A percentile compares a stretch with the other conserved stretches of the same genome.
Conservation (phyloP, 2,329 filamentous ascomycete species). For the Monilinia aucupariae region DNA sequence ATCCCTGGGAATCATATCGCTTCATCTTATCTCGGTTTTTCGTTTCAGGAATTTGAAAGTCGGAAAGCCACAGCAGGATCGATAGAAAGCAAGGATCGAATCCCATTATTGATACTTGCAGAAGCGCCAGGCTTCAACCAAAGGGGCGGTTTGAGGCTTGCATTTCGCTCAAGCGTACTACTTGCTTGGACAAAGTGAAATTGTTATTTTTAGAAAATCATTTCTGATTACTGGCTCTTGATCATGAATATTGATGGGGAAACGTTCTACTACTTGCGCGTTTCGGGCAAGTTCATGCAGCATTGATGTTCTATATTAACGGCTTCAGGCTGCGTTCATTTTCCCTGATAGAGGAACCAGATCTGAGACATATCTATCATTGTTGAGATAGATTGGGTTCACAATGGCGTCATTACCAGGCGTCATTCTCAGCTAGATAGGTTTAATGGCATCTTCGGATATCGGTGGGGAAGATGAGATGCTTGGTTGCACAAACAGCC, state of each 20-base stretch:
- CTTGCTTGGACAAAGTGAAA: not conserved
- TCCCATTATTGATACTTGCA: not conserved
- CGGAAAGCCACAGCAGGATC: not conserved
- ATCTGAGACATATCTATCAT: not conserved
- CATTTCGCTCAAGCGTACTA: not conserved
- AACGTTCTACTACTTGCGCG: no score
- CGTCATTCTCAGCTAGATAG: not conserved
- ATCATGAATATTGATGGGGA: not conserved
- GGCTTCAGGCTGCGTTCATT: not conserved
- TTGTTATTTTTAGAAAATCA: no score
- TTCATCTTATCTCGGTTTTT: no score
- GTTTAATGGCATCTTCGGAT: not conserved
- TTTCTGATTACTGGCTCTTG: not conserved
- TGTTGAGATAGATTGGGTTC: not conserved
- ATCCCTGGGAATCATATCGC: no score
- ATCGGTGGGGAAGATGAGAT: not conserved
- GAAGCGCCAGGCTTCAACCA: constrained; percentile 4
- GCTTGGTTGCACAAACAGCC: not conserved
- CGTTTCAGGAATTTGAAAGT: not conserved
- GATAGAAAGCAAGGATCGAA: not conserved
- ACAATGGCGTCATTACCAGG: no score
- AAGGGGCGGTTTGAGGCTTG: not conserved
- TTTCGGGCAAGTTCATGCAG: no score
- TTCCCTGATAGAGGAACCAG: no score
- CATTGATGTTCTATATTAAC: not conserved